Base-by-base conservation (phyloP, 768 basidiomycete genomes). In the Polyporus arcularius region DNA sequence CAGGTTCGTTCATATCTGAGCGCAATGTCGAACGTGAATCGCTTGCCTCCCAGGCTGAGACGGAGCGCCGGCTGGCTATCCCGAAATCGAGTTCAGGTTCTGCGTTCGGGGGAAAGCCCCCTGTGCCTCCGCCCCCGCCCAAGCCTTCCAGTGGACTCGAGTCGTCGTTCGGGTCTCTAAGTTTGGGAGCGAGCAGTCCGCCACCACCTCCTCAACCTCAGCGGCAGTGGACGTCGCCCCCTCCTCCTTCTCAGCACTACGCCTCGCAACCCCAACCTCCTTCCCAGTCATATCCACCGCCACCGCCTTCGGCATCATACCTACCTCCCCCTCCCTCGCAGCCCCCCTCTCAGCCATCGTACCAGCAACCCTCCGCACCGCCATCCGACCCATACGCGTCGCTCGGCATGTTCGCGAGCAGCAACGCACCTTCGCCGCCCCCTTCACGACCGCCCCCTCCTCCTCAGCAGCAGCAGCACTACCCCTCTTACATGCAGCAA, bases 21-120 rank as follows among this genome's bases (percentile, higher is more conserved):
- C 80, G 96, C 31, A 82, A 79, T 8, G 74, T 78, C 0, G 95
- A 98, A 71, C 82, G 95, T 9, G 87, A 91, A 18, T 76, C 78
- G 11, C 70, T 96, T 16, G 80, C 83, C 3, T 78, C 81, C 3
- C 85, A 90, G 65, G 80, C 91, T 4, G 94, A 95, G 64, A 81
- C 85, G 10, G 84, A 92, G 72, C 85, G 82, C 61, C 80, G 89
- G 35, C 72, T 91, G 4, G 76, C 87, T 0, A 14, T 74, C 2
- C 65, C 78, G 4, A 67, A 77, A 14, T 71, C 76, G 30, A 65
- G 77, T 35, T 65, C 78, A 2, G 68, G 75, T 8, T 63, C 73
- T 10, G 72, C 73, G 14, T 64, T 79, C 46, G 75, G 77, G 11
- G 75, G 76, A 15, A 83, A 78, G 64, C 86, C 85, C 8, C 80